Conservation (phyloP, 2,329 filamentous ascomycete species). For the Fusarium udum region DNA sequence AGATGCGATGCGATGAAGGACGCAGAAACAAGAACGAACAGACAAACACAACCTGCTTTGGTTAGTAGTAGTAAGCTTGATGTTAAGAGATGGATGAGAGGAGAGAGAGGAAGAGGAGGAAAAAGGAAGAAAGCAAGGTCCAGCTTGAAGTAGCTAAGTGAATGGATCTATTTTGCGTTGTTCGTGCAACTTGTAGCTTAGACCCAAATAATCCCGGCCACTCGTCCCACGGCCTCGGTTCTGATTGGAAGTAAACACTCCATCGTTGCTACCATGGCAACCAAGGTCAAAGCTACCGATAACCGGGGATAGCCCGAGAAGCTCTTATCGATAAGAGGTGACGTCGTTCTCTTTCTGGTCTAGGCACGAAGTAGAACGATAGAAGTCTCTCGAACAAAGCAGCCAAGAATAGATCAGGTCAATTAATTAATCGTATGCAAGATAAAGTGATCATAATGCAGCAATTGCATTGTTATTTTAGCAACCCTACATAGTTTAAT, state of each 20-base stretch:
- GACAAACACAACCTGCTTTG: constrained; percentile 44
- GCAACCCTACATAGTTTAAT: background rate
- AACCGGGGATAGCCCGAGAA: constrained; percentile 36
- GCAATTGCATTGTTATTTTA: background rate
- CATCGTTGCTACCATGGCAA: constrained; percentile 51
- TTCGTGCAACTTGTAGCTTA: constrained; percentile 39
- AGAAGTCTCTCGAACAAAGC: background rate
- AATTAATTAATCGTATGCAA: background rate
- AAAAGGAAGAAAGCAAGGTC: constrained; percentile 21
- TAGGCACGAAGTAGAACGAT: background rate
- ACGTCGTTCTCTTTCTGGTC: constrained; percentile 24
- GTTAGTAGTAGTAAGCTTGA: constrained; percentile 46
- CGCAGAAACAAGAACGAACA: constrained; percentile 31
- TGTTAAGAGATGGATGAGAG: constrained; percentile 11
- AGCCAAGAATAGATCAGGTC: background rate
- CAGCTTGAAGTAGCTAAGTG: constrained; percentile 12
- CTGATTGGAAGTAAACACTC: constrained; percentile 50
- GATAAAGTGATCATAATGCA: background rate
- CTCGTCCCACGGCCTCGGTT: constrained; percentile 34
- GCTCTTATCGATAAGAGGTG: constrained; percentile 42
- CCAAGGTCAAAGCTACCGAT: constrained; percentile 16
- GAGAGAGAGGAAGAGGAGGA: constrained; percentile 20
- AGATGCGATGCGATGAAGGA: constrained; percentile 1
- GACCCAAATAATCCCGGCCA: constrained; percentile 32
- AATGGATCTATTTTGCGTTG: constrained; percentile 34